phyloP scores from a whole-genome alignment of 83 land plant genomes.

The Diphasiastrum complanatum region DNA sequence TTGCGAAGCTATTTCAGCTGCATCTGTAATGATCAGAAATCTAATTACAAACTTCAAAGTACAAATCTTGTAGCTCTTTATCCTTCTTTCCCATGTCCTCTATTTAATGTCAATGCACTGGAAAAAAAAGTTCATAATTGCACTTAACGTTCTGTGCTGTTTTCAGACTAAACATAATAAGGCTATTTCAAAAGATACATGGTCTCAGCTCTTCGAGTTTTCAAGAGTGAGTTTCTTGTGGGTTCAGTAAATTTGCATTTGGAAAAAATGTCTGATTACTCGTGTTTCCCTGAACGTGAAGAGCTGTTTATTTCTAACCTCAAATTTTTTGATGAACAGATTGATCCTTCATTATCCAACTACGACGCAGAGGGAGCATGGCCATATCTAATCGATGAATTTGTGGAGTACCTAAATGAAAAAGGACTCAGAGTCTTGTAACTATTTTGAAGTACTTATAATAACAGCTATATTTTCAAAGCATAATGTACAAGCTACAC shows the following conservation, averaged over 20 bases:
- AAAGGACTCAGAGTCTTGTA: too few species aligned
- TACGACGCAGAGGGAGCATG: constrained; percentile 96
- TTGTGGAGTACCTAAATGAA: constrained; percentile 82
- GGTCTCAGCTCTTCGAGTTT: constrained; percentile 92
- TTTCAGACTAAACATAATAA: constrained; percentile 83
- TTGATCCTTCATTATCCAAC: constrained; percentile 65
- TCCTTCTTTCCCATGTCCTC: neutral
- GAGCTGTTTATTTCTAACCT: too few species aligned
- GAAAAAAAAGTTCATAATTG: neutral
- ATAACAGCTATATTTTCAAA: too few species aligned
- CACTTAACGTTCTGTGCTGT: neutral
- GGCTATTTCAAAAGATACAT: constrained; percentile 93
- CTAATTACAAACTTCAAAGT: too few species aligned
- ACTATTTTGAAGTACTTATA: too few species aligned
- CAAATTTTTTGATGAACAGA: constrained; percentile 54
- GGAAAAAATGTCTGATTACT: too few species aligned
- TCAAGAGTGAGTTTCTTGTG: constrained; percentile 50
- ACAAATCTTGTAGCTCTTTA: neutral
- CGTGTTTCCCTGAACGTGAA: too few species aligned
- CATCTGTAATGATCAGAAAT: too few species aligned
- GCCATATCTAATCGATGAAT: constrained; percentile 95
- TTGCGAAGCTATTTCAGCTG: too few species aligned
- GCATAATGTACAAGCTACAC: too few species aligned
- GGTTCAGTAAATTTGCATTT: too few species aligned
- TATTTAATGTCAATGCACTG: neutral